Percentiles rank a stretch among this genome's conserved stretches.
Conservation (phyloP, 2,329 filamentous ascomycete species). For the Penicillium hordei region DNA sequence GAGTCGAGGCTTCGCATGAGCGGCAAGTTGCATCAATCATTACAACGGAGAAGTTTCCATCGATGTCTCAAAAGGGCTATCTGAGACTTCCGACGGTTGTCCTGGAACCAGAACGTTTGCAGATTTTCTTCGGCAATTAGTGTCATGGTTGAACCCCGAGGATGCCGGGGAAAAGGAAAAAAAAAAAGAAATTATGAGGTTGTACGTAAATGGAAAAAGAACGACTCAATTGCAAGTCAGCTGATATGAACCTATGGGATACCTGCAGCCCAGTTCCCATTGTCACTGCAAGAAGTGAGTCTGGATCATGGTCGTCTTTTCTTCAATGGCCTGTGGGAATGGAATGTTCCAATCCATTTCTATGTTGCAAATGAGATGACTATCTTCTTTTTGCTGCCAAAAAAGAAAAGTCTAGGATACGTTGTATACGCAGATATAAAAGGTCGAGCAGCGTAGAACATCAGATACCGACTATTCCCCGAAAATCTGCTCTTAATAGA, state of each 20-base stretch:
- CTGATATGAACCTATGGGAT: conserved; percentile 18
- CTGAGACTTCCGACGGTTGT: conserved; percentile 11
- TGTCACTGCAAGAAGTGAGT: conserved; percentile 4
- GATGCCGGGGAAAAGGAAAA: background rate
- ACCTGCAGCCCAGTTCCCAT: conserved; percentile 20
- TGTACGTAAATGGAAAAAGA: background rate
- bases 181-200: background rate
- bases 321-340: background rate
- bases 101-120: conserved; percentile 1
- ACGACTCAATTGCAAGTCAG: conserved; percentile 15
- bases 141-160: conserved; percentile 7
- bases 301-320: background rate
- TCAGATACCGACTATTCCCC: background rate
- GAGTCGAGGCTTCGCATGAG: conserved; percentile 14
- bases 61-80: conserved; percentile 5
- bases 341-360: background rate
- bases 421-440: background rate
- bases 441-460: background rate
- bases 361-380: background rate
- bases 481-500: background rate
- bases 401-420: background rate
- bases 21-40: conserved; percentile 10
- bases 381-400: background rate
- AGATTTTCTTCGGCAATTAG: conserved; percentile 1
- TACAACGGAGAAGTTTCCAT: conserved; percentile 6